Conservation (phyloP, 805 yeast genomes). For the Starmerella cellae region DNA sequence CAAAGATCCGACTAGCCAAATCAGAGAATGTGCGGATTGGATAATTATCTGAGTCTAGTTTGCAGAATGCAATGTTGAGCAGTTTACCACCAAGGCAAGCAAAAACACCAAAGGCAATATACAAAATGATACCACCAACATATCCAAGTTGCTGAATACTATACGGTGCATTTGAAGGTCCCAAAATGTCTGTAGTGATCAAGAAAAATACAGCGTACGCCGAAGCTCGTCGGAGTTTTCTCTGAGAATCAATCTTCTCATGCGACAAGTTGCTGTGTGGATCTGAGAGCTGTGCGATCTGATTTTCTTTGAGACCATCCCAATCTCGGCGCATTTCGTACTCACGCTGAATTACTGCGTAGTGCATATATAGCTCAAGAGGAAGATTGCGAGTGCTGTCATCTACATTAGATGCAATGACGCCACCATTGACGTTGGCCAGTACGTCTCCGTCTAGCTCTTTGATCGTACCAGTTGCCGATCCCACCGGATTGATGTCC, state of each 20-base stretch:
- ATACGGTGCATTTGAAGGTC: conserved; percentile 37
- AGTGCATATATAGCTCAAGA: conserved; percentile 14
- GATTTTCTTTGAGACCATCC: conserved; percentile 16
- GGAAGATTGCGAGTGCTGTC: conserved; percentile 17
- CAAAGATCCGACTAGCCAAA: conserved; percentile 32
- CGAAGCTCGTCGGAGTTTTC: conserved; percentile 15
- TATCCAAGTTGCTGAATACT: conserved; percentile 35
- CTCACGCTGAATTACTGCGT: conserved; percentile 19
- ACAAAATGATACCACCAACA: conserved; percentile 35
- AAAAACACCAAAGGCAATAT: conserved; percentile 31
- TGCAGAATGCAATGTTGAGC: conserved; percentile 29
- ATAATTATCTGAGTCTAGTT: conserved; percentile 33
- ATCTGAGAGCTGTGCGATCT: conserved; percentile 13
- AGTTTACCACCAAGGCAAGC: conserved; percentile 35
- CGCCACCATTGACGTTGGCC: conserved; percentile 11
- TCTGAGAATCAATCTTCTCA: conserved; percentile 18
- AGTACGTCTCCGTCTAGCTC: conserved; percentile 8
- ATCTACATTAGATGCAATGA: conserved; percentile 14
- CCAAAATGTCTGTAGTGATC: conserved; percentile 38
- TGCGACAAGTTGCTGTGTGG: conserved; percentile 17
- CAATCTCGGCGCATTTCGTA: conserved; percentile 14
- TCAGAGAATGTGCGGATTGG: conserved; percentile 36
- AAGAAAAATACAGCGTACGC: conserved; percentile 30
- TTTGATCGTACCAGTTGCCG: conserved; percentile 9
- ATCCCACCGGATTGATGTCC: not conserved